A percentile compares a stretch with the other conserved stretches of the same genome.
Conservation (phyloP, 2,329 filamentous ascomycete genomes). For the Calonectria multiphialidica region DNA sequence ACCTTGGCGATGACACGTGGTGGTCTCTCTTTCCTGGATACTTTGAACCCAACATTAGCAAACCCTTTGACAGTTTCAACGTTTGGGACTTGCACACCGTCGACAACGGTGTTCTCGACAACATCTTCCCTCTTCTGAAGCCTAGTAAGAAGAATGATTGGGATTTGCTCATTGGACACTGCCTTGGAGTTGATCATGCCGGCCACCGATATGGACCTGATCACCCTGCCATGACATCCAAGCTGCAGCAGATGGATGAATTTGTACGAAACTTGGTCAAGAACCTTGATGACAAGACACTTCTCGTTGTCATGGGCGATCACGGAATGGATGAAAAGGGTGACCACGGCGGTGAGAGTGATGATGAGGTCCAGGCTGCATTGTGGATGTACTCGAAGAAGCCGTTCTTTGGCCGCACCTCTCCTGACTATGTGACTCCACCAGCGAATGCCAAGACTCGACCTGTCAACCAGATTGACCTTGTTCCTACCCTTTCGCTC, state of each 20-base stretch:
- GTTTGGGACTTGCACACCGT: conserved; percentile 98
- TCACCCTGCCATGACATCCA: conserved; percentile 90
- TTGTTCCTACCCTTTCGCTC: conserved; percentile 91
- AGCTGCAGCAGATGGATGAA: conserved; percentile 90
- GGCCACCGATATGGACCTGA: conserved; percentile 96
- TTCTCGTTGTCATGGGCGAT: conserved; percentile 97
- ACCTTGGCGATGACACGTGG: conserved; percentile 99
- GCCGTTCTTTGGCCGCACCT: conserved; percentile 83
- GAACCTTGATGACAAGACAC: conserved; percentile 83
- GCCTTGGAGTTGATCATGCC: conserved; percentile 95
- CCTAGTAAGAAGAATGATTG: conserved; percentile 76
- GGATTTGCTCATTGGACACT: conserved; percentile 96
- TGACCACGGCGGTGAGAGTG: conserved; percentile 97
- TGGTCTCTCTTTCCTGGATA: conserved; percentile 92
- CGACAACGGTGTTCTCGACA: conserved; percentile 92
- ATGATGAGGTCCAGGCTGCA: conserved; percentile 94
- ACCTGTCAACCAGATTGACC: conserved; percentile 87
- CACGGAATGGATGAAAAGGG: conserved; percentile 98
- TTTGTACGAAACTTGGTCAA: conserved; percentile 80
- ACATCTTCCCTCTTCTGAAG: conserved; percentile 86
- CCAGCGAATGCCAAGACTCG: conserved; percentile 81
- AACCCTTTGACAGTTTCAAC: conserved; percentile 96
- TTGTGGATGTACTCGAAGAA: conserved; percentile 99
- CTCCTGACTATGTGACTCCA: conserved; percentile 67
- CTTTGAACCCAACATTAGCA: conserved; percentile 88